phyloP scores from a whole-genome alignment of 495 filamentous ascomycete species.

The Friedmanniomyces simplex region DNA sequence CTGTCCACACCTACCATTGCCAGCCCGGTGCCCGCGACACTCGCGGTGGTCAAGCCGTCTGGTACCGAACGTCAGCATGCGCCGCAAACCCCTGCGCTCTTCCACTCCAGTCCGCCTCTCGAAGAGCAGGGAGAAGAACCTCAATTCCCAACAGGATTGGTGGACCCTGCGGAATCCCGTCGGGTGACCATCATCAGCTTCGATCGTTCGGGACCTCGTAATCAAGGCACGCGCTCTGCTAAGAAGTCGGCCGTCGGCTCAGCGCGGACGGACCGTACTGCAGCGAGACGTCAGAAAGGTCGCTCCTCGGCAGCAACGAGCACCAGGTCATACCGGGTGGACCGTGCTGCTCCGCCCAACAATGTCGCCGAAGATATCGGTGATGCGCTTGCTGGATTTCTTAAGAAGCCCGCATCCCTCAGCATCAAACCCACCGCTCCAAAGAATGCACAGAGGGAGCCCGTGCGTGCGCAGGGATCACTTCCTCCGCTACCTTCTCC shows the following conservation, averaged over 20 bases:
- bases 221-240: slow-evolving; percentile 11
- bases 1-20: background rate
- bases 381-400: slow-evolving; percentile 12
- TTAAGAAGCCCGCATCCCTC: background rate
- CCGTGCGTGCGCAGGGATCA: background rate
- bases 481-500: background rate
- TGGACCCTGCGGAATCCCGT: background rate
- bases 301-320: slow-evolving; percentile 7
- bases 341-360: background rate
- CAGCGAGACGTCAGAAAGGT: background rate
- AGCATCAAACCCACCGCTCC: background rate
- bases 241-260: slow-evolving; percentile 1
- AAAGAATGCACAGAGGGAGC: background rate
- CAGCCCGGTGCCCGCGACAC: background rate
- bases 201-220: slow-evolving; percentile 13
- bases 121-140: background rate
- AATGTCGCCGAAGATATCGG: slow-evolving; percentile 11
- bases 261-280: background rate
- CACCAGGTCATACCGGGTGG: background rate
- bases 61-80: background rate
- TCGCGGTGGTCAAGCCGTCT: background rate
- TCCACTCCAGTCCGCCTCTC: background rate
- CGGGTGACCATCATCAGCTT: slow-evolving; percentile 15
- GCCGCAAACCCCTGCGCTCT: slow-evolving; percentile 5
- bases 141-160: background rate